Base-by-base conservation (phyloP, 768 basidiomycete species). In the Gyrodon lividus region DNA sequence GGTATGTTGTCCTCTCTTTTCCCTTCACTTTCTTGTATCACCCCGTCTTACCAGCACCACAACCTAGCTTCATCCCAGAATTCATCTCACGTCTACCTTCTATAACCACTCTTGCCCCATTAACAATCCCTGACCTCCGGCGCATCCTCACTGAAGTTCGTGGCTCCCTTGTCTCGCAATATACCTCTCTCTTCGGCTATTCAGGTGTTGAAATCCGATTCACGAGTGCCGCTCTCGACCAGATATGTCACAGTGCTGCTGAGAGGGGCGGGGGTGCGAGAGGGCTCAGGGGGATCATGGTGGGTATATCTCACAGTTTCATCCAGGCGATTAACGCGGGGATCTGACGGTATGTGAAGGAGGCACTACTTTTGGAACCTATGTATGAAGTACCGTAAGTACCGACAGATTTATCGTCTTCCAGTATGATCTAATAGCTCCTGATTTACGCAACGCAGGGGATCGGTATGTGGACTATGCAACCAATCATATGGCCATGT, bases 321-420 rank as follows among this genome's bases (percentile, higher is more conserved):
- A 28, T 45, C 20, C 37, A 42, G 26, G 24, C 19, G 46, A 14
- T 37, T 52, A 38, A 52, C 24, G 20, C 19, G 35, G 39, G 10
- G 12, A 23, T 31, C 38, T 22, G 50, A 41, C 31, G 31, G 31
- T 46, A 23, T 16, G 35, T n/a, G 47, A 7, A 92, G 89, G 95
- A 97, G 71, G 67, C 77, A 19, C 66, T 95, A 3, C 71, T 98
- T 44, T 73, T 95, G 43, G 92, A 98, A 43, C 77, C 92, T 0
- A 97, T 97, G 94, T 96, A 91, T 63, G 89, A 92, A 74, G 86
- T 86, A 41, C 91, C 92, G 86, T 89, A 69, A 81, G 87, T 83
- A 13, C 33, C 28, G 17, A 14, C 50, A 42, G 33, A 20, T 47
- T n/a, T n/a, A 30, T 48, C 24, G 34, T 43, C 34, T 13, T 34